Evolutionary conservation across 352 stramenopile genomes (phyloP), one percentile per base, ranked within the genome.

Genomic region (Globisporangium polare): DNA sequence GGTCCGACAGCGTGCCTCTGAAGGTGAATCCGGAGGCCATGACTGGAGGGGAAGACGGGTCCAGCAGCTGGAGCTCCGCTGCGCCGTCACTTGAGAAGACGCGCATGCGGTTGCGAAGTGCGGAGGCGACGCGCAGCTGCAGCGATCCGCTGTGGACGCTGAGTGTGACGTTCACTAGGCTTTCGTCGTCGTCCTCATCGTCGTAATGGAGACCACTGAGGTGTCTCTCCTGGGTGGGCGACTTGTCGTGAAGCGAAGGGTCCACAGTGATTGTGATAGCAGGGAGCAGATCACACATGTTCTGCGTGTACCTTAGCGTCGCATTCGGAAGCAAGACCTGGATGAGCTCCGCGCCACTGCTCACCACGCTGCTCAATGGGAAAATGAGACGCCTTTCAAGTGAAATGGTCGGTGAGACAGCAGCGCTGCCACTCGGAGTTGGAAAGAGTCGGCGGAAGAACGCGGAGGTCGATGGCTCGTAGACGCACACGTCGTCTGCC

Each of bases 1-100:
- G 53, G 41, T 72, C 65, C 9, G 52, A 66, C 13, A 69, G 45
- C 8, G 53, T 29, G 7, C 66, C 66, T 54, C 67, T 59, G 9
- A 77, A 26, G 7, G 53, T 62, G 33, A 67, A 49, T 3, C n/a
- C 45, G 8, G 53, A 20, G 15, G 53, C 29, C 1, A 4, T 33
- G 0, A 15, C 8, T 4, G 27, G 61, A 12, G 53, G 33, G 5
- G 42, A 4, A 17, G 13, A 18, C 1, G 53, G 26, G 9, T 62
- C 61, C 31, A 62, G 35, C 20, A 50, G 9, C 20, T 27, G 43
- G 20, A 50, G 43, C 20, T 50, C 43, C 12, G 18, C 18, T 22
- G 17, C 18, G 15, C 18, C 17, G 39, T n/a, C 15, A 2, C 33
- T 26, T 3, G 52, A 24, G n/a, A 27, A 10, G 43, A 67, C 46